A percentile compares a stretch with the other conserved stretches of the same genome.
Conservation (phyloP, 345 rosid species). For the Ricinus communis region DNA sequence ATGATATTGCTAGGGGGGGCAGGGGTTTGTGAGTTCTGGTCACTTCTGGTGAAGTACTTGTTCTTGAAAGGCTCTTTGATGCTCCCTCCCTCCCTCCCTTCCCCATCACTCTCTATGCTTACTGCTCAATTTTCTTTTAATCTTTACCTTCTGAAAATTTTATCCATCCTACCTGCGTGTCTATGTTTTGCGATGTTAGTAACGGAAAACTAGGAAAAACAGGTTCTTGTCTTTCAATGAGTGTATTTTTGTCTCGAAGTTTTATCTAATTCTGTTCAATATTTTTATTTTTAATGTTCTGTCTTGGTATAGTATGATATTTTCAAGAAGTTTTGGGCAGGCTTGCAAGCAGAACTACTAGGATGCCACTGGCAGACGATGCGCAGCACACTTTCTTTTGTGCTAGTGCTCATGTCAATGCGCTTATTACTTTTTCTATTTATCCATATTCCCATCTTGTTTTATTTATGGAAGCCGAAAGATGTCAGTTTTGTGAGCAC, state of each 20-base stretch:
- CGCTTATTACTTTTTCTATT: not conserved
- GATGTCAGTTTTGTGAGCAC: not conserved
- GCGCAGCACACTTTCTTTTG: not conserved
- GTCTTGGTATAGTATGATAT: not conserved
- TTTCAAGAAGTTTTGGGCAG: not conserved
- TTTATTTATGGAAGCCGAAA: not conserved
- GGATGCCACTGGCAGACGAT: not conserved
- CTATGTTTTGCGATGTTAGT: constrained; percentile 9
- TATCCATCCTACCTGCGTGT: not conserved
- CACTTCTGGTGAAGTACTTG: constrained; percentile 3
- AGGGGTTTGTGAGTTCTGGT: constrained; percentile 40
- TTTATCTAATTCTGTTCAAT: not conserved
- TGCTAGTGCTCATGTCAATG: not conserved
- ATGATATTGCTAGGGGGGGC: constrained; percentile 48
- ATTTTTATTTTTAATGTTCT: not conserved
- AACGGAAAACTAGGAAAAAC: constrained; percentile 8
- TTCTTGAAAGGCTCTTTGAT: not conserved
- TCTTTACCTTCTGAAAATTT: not conserved
- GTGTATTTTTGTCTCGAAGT: not conserved
- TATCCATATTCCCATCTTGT: not conserved
- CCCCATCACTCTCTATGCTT: not conserved
- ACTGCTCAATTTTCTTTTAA: not conserved
- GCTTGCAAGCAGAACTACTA: not conserved
- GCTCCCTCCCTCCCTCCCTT: not conserved
- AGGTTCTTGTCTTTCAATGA: constrained; percentile 7